Percentiles rank a stretch among this genome's conserved stretches.
phyloP scores from a whole-genome alignment of 768 basidiomycete species.

The Russula dissimulans region DNA sequence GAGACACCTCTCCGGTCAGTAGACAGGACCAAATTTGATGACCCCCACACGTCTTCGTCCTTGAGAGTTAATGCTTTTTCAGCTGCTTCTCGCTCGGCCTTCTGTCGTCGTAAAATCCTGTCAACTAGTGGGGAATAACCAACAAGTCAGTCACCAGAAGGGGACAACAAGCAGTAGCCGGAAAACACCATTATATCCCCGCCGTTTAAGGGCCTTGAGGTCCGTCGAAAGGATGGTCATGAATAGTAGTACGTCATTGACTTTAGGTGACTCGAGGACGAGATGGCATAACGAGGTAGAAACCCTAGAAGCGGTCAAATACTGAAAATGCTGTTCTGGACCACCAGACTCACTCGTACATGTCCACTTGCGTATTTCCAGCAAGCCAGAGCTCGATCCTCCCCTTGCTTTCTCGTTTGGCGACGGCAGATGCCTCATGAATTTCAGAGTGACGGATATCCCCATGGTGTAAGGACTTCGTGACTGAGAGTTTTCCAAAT shows the following conservation, averaged over 20 bases:
- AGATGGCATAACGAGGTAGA: slow-evolving; percentile 74
- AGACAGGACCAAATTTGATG: background rate
- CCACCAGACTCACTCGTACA: slow-evolving; percentile 71
- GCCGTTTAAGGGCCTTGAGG: slow-evolving; percentile 64
- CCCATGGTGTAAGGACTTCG: slow-evolving; percentile 50
- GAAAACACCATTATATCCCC: slow-evolving; percentile 73
- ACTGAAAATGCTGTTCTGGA: background rate
- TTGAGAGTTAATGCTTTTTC: background rate
- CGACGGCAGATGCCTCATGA: slow-evolving; percentile 69
- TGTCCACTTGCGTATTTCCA: slow-evolving; percentile 65
- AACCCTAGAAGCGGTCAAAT: slow-evolving; percentile 41
- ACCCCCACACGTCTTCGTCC: background rate
- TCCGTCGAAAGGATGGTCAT: slow-evolving; percentile 94
- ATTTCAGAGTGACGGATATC: slow-evolving; percentile 39
- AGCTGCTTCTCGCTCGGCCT: slow-evolving; percentile 50
- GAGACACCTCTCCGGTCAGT: background rate
- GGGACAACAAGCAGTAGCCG: background rate
- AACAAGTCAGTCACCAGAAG: slow-evolving; percentile 18
- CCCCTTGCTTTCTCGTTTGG: slow-evolving; percentile 41
- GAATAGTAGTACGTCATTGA: slow-evolving; percentile 82
- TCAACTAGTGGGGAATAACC: slow-evolving; percentile 49
- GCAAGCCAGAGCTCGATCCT: slow-evolving; percentile 76
- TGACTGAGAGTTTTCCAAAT: slow-evolving; percentile 54
- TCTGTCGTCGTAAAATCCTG: slow-evolving; percentile 79
- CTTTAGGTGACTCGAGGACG: slow-evolving; percentile 67